Base-by-base conservation (phyloP, 2,329 filamentous ascomycete species). In the Graphilbum fragrans region DNA sequence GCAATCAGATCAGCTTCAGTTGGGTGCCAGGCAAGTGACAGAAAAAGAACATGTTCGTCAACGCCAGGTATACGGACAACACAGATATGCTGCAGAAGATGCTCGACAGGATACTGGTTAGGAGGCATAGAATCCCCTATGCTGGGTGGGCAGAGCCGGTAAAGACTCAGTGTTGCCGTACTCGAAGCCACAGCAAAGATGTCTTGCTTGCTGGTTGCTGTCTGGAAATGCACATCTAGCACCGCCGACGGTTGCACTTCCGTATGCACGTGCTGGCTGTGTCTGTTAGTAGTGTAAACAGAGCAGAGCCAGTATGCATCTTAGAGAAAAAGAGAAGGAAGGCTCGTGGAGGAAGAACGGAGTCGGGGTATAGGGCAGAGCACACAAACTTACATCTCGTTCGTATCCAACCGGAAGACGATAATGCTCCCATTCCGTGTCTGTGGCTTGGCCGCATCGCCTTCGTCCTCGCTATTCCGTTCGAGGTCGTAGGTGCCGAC, bases 401-500 rank as follows among this genome's bases (percentile, higher is more conserved):
- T 55, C 2, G 64, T 66, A 8, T 65, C 53, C 3, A 86, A 51
- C 27, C 60, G 65, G 53, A 82, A 84, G 3, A 90, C 63, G 17
- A 86, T 58, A 25, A 94, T 60, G 55, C 80, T 87, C 2, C 86
- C 86, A 46, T 79, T 82, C 33, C 86, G 78, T 38, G 62, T 72
- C 54, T 87, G 82, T 2, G 66, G 50, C 47, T 66, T 63, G 34
- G 57, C 60, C 5, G 52, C 48, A 23, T 45, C 43, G 34, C 57
- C 52, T 4, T 50, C 52, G 16, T 47, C 44, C 6, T 46, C 50
- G 20, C 49, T 52, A 29, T 53, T 52, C 45, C 69, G 69, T 47
- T 86, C 66, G 22, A 94, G 69, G 47, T 82, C 75, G 59, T 95
- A 95, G 1, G 88, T 94, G 32, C 88, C 90, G 37, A 94, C 72